Percentiles rank a stretch among this genome's conserved stretches.
Conservation (phyloP, 805 yeast species). For the Myxozyma sirexii region DNA sequence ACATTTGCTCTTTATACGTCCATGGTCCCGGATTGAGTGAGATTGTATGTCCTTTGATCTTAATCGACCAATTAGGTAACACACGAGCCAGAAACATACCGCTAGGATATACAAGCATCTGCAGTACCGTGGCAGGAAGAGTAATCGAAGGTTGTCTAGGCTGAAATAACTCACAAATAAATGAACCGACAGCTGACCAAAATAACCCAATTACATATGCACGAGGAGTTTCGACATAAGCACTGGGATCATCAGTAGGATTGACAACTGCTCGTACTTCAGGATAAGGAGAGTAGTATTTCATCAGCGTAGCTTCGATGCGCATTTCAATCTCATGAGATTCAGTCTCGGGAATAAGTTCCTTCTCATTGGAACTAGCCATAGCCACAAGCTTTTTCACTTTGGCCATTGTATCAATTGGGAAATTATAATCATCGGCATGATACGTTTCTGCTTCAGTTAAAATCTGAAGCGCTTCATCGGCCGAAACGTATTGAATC, state of each 20-base stretch:
- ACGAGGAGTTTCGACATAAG: constrained; percentile 54
- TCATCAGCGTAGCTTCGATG: constrained; percentile 49
- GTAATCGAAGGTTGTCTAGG: constrained; percentile 57
- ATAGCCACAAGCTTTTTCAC: constrained; percentile 28
- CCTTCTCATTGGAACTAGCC: constrained; percentile 34
- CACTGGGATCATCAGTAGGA: constrained; percentile 48
- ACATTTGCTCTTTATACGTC: constrained; percentile 62
- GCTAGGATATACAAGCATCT: constrained; percentile 63
- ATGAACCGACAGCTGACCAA: constrained; percentile 59
- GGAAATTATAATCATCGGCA: constrained; percentile 50
- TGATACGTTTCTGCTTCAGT: constrained; percentile 46
- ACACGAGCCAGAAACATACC: constrained; percentile 47
- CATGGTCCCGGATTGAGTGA: constrained; percentile 64
- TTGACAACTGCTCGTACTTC: constrained; percentile 49
- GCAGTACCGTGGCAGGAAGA: constrained; percentile 63
- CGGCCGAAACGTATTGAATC: constrained; percentile 43
- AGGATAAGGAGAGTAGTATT: constrained; percentile 56
- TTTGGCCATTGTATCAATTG: constrained; percentile 43
- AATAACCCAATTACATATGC: constrained; percentile 55
- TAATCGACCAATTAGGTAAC: constrained; percentile 19
- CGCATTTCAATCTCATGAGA: constrained; percentile 19
- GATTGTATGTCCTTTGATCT: constrained; percentile 42
- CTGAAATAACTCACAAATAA: constrained; percentile 60
- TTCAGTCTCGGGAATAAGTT: constrained; percentile 1
- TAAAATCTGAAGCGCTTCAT: constrained; percentile 46